Percentiles rank a stretch among this genome's conserved stretches.
phyloP scores from a whole-genome alignment of 2,329 filamentous ascomycete species.

The Pseudogymnoascus sp. region DNA sequence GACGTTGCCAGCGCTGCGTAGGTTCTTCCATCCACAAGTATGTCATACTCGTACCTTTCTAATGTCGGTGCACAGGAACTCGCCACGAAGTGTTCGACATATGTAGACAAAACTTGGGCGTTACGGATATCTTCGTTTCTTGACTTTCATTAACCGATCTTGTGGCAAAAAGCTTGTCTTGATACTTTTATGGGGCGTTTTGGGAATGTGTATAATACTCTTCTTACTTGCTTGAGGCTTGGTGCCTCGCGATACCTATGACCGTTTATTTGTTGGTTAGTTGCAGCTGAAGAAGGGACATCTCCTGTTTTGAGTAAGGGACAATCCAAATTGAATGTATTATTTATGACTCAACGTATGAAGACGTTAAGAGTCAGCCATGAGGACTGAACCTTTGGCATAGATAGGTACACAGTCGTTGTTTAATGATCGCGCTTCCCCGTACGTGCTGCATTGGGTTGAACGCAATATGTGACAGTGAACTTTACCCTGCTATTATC shows the following conservation, averaged over 20 bases:
- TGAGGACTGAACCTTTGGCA: not conserved
- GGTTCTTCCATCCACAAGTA: conserved; percentile 26
- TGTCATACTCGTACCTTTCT: not conserved
- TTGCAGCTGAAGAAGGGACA: not conserved
- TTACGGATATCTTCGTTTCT: conserved; percentile 11
- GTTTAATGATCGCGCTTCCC: not conserved
- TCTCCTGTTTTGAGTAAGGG: not conserved
- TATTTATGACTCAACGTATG: not conserved
- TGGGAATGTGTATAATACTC: conserved; percentile 5
- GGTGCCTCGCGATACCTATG: conserved; percentile 3
- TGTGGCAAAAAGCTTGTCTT: not conserved
- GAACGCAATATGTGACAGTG: not conserved
- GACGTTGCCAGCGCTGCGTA: conserved; percentile 52
- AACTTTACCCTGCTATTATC: not conserved
- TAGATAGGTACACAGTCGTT: not conserved
- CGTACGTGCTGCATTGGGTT: not conserved
- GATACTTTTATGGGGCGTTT: not conserved
- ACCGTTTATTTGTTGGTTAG: not conserved
- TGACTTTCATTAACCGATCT: conserved; percentile 13
- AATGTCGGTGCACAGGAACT: conserved; percentile 3
- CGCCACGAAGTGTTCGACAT: conserved; percentile 12
- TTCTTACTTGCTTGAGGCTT: not conserved
- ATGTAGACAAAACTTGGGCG: conserved; percentile 10
- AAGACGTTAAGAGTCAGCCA: not conserved
- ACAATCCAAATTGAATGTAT: conserved; percentile 6